These are phyloP conservation scores for Eleusine indica DNA, from an alignment of 176 grass and related monocot species.

Conservation along the genomic window DNA sequence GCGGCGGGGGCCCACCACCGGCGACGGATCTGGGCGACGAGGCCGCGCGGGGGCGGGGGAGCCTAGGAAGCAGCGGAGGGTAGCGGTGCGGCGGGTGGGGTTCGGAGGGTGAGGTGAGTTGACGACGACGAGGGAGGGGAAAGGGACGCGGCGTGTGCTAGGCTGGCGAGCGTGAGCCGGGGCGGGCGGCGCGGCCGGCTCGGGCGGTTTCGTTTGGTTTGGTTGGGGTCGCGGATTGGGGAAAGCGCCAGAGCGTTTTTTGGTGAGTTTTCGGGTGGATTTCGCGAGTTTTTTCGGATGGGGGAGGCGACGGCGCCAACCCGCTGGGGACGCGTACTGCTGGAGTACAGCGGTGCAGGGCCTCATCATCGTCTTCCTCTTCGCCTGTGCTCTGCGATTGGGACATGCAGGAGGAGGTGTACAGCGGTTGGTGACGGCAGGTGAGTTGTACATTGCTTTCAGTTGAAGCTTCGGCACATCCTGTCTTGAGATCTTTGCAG, in stretches of 20 bases:
- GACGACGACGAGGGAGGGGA: slow-evolving; percentile 29
- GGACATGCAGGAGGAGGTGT: neutral
- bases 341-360: slow-evolving; percentile 2
- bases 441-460: neutral
- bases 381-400: neutral
- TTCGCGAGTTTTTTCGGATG: neutral
- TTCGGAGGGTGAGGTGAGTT: slow-evolving; percentile 18
- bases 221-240: neutral
- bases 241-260: neutral
- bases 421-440: slow-evolving; percentile 1
- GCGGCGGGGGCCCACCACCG: slow-evolving; percentile 27
- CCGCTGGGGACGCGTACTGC: neutral
- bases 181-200: neutral
- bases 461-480: neutral
- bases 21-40: slow-evolving; percentile 43
- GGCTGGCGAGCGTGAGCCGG: slow-evolving; percentile 43
- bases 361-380: neutral
- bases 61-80: neutral
- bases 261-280: neutral
- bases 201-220: neutral
- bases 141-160: slow-evolving; percentile 33
- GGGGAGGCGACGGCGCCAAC: neutral
- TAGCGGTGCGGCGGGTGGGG: neutral
- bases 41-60: neutral
- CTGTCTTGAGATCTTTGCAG: too few relatives aligned